phyloP scores from a whole-genome alignment of 2,329 filamentous ascomycete genomes.

The Fusarium redolens region DNA sequence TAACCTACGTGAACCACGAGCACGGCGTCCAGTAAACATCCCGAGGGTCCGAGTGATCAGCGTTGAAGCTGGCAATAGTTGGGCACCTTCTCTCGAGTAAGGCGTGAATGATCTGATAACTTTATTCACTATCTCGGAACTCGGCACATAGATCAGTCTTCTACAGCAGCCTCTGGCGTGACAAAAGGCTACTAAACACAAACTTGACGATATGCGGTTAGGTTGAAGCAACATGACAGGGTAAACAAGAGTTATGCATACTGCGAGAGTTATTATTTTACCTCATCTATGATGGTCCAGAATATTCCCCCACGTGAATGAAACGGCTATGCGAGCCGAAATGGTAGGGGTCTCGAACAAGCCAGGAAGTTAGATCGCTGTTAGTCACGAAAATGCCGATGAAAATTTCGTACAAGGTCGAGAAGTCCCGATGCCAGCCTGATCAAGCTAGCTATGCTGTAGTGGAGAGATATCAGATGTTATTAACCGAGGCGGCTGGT shows the following conservation, averaged over 20 bases:
- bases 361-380: not conserved
- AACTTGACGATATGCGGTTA: not conserved
- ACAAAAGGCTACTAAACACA: not conserved
- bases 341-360: not conserved
- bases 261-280: not conserved
- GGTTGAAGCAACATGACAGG: not conserved
- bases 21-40: not conserved
- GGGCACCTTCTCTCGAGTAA: not conserved
- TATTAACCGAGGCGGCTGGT: not conserved
- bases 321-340: not conserved
- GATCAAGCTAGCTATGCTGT: not conserved
- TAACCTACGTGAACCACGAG: not conserved
- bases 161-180: not conserved
- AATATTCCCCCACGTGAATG: not conserved
- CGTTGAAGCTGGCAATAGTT: not conserved
- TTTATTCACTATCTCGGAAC: slow-evolving; percentile 1
- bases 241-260: not conserved
- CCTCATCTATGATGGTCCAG: not conserved
- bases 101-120: slow-evolving; percentile 2
- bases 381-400: not conserved
- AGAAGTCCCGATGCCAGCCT: not conserved
- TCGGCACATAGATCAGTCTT: not conserved
- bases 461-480: not conserved
- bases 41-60: not conserved
- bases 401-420: not conserved